Conservation (phyloP, 2,329 filamentous ascomycete genomes). For the Trichophyton verrucosum region DNA sequence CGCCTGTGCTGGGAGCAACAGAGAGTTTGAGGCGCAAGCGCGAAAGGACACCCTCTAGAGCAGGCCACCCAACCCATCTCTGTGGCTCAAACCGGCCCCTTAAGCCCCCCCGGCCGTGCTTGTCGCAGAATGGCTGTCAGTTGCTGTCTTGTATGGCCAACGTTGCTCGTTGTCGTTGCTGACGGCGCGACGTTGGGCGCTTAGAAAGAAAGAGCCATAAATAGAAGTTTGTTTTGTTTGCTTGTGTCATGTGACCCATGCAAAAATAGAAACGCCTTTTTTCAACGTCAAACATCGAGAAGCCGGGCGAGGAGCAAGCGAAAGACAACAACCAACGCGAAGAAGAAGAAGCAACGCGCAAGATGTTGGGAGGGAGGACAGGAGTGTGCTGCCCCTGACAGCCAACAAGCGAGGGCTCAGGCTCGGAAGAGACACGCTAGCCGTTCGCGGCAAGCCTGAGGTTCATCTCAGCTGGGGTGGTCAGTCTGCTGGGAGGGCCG, state of each 20-base stretch:
- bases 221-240: not conserved
- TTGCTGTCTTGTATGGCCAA: not conserved
- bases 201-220: not conserved
- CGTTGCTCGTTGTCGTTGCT: not conserved
- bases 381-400: not conserved
- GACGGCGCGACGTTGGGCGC: not conserved
- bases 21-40: not conserved
- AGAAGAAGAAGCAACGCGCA: not conserved
- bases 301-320: not conserved
- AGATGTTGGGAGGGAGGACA: not conserved
- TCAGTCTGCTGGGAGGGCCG: not conserved
- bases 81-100: not conserved
- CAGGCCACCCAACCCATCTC: not conserved
- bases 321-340: not conserved
- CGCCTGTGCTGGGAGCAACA: no score
- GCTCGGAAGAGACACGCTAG: not conserved
- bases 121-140: not conserved
- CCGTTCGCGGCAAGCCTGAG: not conserved
- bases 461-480: not conserved
- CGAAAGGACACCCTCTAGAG: not conserved
- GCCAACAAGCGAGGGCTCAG: not conserved
- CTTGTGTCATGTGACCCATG: not conserved
- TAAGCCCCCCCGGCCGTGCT: not conserved
- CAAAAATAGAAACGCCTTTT: not conserved
- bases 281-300: not conserved